These are phyloP conservation scores for Colletotrichum tropicicola DNA, from an alignment of 2,329 filamentous ascomycete genomes.

Conservation along the genomic window DNA sequence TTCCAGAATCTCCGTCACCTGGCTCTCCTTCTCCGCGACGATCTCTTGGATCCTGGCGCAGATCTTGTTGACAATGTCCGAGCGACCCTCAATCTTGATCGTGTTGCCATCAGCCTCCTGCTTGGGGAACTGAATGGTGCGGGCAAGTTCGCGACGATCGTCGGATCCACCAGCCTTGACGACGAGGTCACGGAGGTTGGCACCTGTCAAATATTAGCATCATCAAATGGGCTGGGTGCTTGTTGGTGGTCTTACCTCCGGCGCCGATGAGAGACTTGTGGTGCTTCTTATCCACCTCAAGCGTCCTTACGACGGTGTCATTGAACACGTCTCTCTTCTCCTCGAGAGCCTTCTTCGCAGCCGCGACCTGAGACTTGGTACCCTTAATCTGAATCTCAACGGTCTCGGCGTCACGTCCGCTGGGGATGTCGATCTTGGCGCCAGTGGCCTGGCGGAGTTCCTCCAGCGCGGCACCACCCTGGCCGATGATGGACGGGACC, in stretches of 20 bases:
- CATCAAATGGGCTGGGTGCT: too few species aligned
- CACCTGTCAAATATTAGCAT: conserved; percentile 66
- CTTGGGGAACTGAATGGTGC: conserved; percentile 94
- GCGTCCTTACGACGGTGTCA: conserved; percentile 82
- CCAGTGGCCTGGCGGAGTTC: conserved; percentile 85
- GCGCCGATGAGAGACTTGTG: conserved; percentile 90
- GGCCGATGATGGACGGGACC: conserved; percentile 91
- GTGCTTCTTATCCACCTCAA: conserved; percentile 94
- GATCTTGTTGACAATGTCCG: conserved; percentile 88
- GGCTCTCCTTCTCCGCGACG: conserved; percentile 83
- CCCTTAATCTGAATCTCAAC: conserved; percentile 94
- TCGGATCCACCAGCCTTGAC: conserved; percentile 88
- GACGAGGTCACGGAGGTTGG: conserved; percentile 88
- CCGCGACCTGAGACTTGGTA: conserved; percentile 88
- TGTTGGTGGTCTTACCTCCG: conserved; percentile 70
- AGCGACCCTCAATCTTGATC: conserved; percentile 89
- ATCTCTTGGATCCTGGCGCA: conserved; percentile 82
- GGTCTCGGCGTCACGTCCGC: conserved; percentile 75
- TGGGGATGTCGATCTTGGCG: conserved; percentile 91
- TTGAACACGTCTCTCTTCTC: conserved; percentile 90
- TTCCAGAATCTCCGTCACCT: conserved; percentile 81
- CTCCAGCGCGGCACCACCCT: conserved; percentile 90
- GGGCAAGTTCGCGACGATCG: conserved; percentile 83
- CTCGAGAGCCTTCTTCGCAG: conserved; percentile 89
- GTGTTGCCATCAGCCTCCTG: conserved; percentile 82